Conservation (phyloP, 768 basidiomycete species). For the Lactarius quietus region DNA sequence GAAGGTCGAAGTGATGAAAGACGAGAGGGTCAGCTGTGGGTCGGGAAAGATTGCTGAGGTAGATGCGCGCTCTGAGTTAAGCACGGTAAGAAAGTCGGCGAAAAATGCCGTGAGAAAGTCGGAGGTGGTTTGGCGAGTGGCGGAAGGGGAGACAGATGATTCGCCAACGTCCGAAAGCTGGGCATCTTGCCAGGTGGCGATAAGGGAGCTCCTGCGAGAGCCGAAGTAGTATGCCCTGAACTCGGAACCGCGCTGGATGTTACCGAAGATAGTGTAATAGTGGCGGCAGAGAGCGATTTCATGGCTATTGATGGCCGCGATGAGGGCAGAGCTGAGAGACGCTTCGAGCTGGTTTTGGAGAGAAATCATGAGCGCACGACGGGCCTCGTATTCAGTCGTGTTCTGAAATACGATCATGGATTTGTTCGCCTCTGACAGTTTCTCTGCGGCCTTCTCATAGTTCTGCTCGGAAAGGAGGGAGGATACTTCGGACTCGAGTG, state of each 20-base stretch:
- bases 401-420: slow-evolving; percentile 93
- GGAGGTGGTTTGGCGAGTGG: slow-evolving; percentile 43
- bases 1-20: slow-evolving; percentile 79
- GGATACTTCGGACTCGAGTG: slow-evolving; percentile 89
- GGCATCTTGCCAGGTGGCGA: slow-evolving; percentile 66
- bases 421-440: slow-evolving; percentile 83
- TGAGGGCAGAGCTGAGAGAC: slow-evolving; percentile 83
- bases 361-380: slow-evolving; percentile 81
- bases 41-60: slow-evolving; percentile 89
- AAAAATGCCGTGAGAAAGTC: slow-evolving; percentile 77
- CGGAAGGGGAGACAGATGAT: slow-evolving; percentile 29
- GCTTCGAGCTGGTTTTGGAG: slow-evolving; percentile 96
- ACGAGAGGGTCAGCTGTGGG: slow-evolving; percentile 68
- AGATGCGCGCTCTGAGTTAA: slow-evolving; percentile 67
- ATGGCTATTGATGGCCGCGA: slow-evolving; percentile 76
- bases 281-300: slow-evolving; percentile 71
- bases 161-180: slow-evolving; percentile 48
- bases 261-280: slow-evolving; percentile 83
- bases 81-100: slow-evolving; percentile 55
- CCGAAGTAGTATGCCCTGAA: slow-evolving; percentile 95
- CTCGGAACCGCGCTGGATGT: slow-evolving; percentile 89
- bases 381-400: slow-evolving; percentile 84
- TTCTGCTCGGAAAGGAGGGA: slow-evolving; percentile 73
- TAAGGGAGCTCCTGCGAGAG: slow-evolving; percentile 61
- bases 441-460: slow-evolving; percentile 87